A percentile compares a stretch with the other conserved stretches of the same genome.
phyloP scores from a whole-genome alignment of 1,139 yeast genomes.

The Kodamaea anthophila region DNA sequence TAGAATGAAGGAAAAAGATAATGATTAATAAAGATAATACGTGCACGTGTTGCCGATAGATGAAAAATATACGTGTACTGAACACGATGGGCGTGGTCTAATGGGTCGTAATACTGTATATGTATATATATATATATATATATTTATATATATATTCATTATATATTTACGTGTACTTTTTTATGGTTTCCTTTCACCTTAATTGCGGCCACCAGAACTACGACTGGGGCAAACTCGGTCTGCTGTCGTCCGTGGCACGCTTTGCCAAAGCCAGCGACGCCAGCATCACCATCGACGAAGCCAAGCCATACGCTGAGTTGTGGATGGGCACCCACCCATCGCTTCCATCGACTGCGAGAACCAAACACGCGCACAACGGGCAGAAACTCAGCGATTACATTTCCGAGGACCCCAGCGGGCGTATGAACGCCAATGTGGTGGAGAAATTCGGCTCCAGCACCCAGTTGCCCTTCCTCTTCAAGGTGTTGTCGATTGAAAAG shows the following conservation, averaged over 20 bases:
- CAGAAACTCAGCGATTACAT: slow-evolving; percentile 62
- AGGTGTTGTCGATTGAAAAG: slow-evolving; percentile 86
- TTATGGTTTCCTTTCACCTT: slow-evolving; percentile 13
- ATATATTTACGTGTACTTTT: not conserved
- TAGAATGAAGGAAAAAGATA: no score
- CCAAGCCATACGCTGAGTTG: slow-evolving; percentile 80
- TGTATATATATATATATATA: not conserved
- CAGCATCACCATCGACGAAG: slow-evolving; percentile 52
- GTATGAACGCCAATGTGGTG: slow-evolving; percentile 53
- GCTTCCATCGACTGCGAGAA: slow-evolving; percentile 67
- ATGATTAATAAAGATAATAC: no score
- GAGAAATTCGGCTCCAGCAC: slow-evolving; percentile 60
- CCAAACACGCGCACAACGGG: slow-evolving; percentile 27
- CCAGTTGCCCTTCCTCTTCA: slow-evolving; percentile 87
- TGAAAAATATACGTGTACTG: no score
- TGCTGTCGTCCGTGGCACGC: slow-evolving; percentile 79
- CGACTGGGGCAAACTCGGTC: slow-evolving; percentile 87
- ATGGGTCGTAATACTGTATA: not conserved
- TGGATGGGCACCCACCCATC: slow-evolving; percentile 99
- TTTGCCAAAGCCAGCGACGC: slow-evolving; percentile 72
- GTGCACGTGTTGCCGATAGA: no score
- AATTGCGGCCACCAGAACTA: slow-evolving; percentile 63
- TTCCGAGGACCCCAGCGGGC: slow-evolving; percentile 49
- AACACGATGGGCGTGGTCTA: no score
- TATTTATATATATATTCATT: not conserved